Evolutionary conservation across 179 eudicot species (phyloP).

Genomic region (Camellia oleifera): DNA sequence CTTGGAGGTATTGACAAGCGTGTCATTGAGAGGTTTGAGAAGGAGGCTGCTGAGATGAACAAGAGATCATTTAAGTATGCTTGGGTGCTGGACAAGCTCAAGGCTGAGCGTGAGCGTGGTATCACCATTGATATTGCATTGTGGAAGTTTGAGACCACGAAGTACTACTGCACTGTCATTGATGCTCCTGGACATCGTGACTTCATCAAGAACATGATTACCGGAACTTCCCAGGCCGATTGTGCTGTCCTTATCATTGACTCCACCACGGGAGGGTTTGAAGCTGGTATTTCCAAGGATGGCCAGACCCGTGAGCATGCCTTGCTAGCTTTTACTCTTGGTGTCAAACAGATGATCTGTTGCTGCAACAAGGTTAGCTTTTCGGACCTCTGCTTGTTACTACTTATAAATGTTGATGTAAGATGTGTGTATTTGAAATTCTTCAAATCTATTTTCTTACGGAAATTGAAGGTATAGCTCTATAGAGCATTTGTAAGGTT

Average conservation of each 20-base stretch:
- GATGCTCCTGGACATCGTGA: slow-evolving; percentile 37
- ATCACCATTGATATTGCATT: slow-evolving; percentile 35
- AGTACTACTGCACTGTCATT: slow-evolving; percentile 37
- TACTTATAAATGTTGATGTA: background rate
- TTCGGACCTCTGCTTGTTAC: background rate
- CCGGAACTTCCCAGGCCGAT: slow-evolving; percentile 37
- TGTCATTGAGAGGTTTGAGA: slow-evolving; percentile 34
- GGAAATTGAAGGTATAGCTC: background rate
- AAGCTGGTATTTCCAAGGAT: slow-evolving; percentile 39
- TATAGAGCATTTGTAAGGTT: background rate
- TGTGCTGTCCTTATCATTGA: slow-evolving; percentile 39
- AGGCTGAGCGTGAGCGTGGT: slow-evolving; percentile 41
- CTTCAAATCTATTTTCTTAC: background rate
- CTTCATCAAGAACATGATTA: slow-evolving; percentile 40
- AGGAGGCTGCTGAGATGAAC: slow-evolving; percentile 42
- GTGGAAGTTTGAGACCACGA: slow-evolving; percentile 37
- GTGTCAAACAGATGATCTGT: slow-evolving; percentile 36
- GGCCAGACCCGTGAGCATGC: slow-evolving; percentile 39
- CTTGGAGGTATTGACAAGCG: slow-evolving; percentile 45
- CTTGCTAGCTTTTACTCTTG: slow-evolving; percentile 35
- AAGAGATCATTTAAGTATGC: slow-evolving; percentile 41
- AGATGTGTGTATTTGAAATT: too few relatives aligned
- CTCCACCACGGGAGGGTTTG: slow-evolving; percentile 40
- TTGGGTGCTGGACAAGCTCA: slow-evolving; percentile 38
- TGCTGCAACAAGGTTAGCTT: slow-evolving; percentile 33